Evolutionary conservation across 1,284 basidiomycete species (phyloP).

Genomic region (Chiua sp.): DNA sequence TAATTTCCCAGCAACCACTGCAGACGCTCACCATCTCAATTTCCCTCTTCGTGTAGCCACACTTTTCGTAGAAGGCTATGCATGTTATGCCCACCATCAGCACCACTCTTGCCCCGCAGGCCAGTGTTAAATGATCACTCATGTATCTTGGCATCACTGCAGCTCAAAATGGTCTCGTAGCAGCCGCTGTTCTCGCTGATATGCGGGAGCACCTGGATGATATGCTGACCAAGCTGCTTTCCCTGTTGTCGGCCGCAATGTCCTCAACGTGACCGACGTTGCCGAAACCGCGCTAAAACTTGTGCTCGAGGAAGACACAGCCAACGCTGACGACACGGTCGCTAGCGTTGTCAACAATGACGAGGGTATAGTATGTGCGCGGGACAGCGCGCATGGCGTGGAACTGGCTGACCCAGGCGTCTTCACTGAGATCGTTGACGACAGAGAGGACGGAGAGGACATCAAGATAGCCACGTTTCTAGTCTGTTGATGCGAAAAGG

Average conservation of each 20-base stretch:
- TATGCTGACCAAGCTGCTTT: slow-evolving; percentile 84
- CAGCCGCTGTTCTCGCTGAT: slow-evolving; percentile 80
- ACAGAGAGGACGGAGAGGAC: slow-evolving; percentile 84
- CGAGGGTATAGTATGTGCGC: slow-evolving; percentile 84
- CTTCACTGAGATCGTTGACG: slow-evolving; percentile 78
- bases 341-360: slow-evolving; percentile 76
- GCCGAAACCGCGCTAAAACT: slow-evolving; percentile 86
- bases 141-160: slow-evolving; percentile 92
- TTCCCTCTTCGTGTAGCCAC: slow-evolving; percentile 89
- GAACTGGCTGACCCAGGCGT: slow-evolving; percentile 75
- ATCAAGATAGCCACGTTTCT: slow-evolving; percentile 81
- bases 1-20: neutral
- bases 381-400: slow-evolving; percentile 57
- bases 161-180: slow-evolving; percentile 98
- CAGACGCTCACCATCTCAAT: slow-evolving; percentile 76
- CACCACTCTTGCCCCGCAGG: slow-evolving; percentile 6
- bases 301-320: slow-evolving; percentile 88
- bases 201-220: slow-evolving; percentile 85
- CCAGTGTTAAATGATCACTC: slow-evolving; percentile 46
- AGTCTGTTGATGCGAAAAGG: slow-evolving; percentile 87
- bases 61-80: slow-evolving; percentile 96
- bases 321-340: slow-evolving; percentile 89
- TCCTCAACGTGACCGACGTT: slow-evolving; percentile 96
- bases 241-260: slow-evolving; percentile 96
- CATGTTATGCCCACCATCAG: slow-evolving; percentile 13